Percentiles rank a stretch among this genome's conserved stretches.
Conservation (phyloP, 148 eudicot genomes). For the Beta vulgaris region DNA sequence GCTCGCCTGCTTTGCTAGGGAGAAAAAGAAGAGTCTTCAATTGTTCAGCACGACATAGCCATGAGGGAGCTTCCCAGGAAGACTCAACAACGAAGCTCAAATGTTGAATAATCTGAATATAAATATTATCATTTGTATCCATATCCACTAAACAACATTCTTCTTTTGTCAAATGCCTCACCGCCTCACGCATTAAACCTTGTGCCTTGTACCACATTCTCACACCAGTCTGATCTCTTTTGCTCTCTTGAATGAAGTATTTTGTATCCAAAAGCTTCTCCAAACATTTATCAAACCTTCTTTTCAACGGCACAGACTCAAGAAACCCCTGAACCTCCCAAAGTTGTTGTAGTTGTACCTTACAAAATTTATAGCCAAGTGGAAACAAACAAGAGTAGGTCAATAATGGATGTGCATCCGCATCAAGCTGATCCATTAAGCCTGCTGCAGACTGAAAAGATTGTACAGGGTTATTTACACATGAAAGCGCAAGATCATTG, state of each 20-base stretch:
- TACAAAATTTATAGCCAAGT: background rate
- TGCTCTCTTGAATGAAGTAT: constrained; percentile 16
- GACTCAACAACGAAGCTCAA: background rate
- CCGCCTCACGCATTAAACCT: constrained; percentile 16
- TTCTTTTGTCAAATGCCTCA: constrained; percentile 7
- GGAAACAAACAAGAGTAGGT: too few species aligned
- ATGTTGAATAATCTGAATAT: background rate
- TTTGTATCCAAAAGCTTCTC: background rate
- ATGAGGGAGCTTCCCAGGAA: background rate
- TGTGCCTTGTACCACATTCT: constrained; percentile 3
- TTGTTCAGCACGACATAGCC: background rate
- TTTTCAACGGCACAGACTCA: too few species aligned
- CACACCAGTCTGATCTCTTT: background rate
- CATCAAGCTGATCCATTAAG: too few species aligned
- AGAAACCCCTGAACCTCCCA: too few species aligned
- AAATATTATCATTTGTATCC: too few species aligned
- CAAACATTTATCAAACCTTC: background rate
- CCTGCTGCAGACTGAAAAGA: background rate
- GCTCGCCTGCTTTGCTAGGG: background rate
- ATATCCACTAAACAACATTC: background rate
- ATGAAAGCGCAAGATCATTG: background rate
- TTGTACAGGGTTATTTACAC: background rate
- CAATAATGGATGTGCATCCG: too few species aligned
- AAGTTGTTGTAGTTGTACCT: too few species aligned
- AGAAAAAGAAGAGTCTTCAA: background rate